A percentile compares a stretch with the other conserved stretches of the same genome.
phyloP scores from a whole-genome alignment of 2,329 filamentous ascomycete species.

The Fusarium decemcellulare region DNA sequence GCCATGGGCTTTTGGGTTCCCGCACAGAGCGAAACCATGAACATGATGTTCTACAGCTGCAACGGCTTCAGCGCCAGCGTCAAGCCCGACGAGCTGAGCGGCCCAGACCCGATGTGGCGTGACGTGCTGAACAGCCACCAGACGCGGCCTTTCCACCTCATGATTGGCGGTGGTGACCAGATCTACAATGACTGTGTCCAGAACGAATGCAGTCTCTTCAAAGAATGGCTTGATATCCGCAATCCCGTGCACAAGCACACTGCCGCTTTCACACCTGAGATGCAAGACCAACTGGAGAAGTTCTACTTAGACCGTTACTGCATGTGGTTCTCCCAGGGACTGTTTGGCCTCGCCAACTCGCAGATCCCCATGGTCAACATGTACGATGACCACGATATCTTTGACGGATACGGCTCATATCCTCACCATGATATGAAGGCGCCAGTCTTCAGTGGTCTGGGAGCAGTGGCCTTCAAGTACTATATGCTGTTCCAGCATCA shows the following conservation, averaged over 20 bases:
- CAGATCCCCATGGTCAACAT: constrained; percentile 99
- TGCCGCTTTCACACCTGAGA: constrained; percentile 81
- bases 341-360: constrained; percentile 92
- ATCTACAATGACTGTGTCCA: constrained; percentile 94
- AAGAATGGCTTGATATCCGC: constrained; percentile 86
- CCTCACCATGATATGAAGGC: constrained; percentile 92
- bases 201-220: constrained; percentile 81
- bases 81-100: constrained; percentile 85
- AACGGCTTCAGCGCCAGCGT: constrained; percentile 92
- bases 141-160: constrained; percentile 93
- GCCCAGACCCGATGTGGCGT: constrained; percentile 96
- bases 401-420: constrained; percentile 94
- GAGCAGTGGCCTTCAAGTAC: constrained; percentile 96
- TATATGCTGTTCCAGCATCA: constrained; percentile 99
- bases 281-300: constrained; percentile 89
- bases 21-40: constrained; percentile 87
- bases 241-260: constrained; percentile 85
- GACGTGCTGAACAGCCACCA: constrained; percentile 96
- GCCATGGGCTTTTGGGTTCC: constrained; percentile 96
- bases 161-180: constrained; percentile 97
- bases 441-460: constrained; percentile 90
- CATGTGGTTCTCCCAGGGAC: constrained; percentile 96
- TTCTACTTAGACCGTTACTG: constrained; percentile 93
- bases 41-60: constrained; percentile 98
- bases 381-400: constrained; percentile 95